A percentile compares a stretch with the other conserved stretches of the same genome.
phyloP scores from a whole-genome alignment of 108 stramenopile species.

The Nannochloropsis granulata region DNA sequence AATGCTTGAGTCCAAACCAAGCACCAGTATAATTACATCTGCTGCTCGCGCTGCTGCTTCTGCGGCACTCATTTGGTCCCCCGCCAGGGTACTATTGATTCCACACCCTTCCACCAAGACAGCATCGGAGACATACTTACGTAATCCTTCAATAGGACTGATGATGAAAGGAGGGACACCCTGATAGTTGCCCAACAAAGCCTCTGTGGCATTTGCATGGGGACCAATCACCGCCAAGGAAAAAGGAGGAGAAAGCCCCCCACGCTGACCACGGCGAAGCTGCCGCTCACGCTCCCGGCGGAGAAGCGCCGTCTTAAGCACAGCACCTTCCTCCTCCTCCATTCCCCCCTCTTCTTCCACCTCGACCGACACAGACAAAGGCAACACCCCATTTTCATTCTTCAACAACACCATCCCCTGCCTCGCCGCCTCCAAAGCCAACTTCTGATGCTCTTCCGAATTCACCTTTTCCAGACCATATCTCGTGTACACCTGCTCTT shows the following conservation, averaged over 20 bases:
- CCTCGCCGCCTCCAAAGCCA: slow-evolving; percentile 11
- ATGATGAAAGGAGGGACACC: neutral
- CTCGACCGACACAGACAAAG: neutral
- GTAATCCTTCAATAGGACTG: neutral
- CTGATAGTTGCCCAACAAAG: slow-evolving; percentile 12
- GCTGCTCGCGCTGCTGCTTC: neutral
- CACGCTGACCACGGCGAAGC: too few species aligned
- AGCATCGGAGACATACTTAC: neutral
- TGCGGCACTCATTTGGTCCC: neutral
- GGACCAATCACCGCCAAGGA: slow-evolving; percentile 19
- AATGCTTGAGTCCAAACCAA: neutral
- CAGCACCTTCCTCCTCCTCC: neutral
- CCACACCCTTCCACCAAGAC: neutral
- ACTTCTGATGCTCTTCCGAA: neutral
- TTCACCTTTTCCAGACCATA: neutral
- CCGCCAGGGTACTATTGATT: neutral
- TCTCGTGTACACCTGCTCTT: neutral
- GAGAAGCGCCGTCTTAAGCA: neutral
- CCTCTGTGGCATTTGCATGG: slow-evolving; percentile 3
- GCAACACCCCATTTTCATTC: slow-evolving; percentile 7
- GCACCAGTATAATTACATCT: neutral
- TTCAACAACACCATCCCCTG: slow-evolving; percentile 31
- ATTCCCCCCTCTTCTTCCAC: neutral
- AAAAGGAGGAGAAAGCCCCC: too few species aligned
- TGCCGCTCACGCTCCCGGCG: neutral